These are phyloP conservation scores for Pichia sp. DNA, from an alignment of 1,139 yeast genomes.

Conservation along the genomic window DNA sequence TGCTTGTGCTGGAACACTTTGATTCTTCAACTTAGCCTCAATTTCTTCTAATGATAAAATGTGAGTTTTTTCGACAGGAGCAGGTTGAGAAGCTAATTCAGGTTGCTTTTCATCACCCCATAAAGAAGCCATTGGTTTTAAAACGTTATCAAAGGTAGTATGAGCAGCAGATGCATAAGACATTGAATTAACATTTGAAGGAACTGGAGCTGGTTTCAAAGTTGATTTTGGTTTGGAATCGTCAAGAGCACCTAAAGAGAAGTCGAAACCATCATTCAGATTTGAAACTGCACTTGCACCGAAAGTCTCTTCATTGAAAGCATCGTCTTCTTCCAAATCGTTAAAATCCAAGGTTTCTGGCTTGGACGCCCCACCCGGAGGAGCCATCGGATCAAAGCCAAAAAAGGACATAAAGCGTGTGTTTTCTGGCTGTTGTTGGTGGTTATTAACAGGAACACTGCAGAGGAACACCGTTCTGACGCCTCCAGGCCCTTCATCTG, in stretches of 20 bases:
- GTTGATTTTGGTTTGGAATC: constrained; percentile 12
- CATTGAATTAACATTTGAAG: constrained; percentile 14
- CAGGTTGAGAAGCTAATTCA: constrained; percentile 17
- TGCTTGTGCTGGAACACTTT: constrained; percentile 13
- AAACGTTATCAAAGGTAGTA: constrained; percentile 33
- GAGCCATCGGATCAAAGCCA: constrained; percentile 45
- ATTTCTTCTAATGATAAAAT: constrained; percentile 68
- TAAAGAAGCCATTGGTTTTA: constrained; percentile 62
- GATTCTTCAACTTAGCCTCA: constrained; percentile 55
- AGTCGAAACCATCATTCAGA: constrained; percentile 69
- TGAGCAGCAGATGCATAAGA: constrained; percentile 57
- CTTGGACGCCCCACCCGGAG: constrained; percentile 28
- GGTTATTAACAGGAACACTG: too few relatives aligned
- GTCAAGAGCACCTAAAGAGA: constrained; percentile 38
- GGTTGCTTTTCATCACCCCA: constrained; percentile 41
- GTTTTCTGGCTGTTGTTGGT: neutral
- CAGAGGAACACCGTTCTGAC: too few relatives aligned
- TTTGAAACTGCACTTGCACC: constrained; percentile 48
- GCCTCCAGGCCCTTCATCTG: too few relatives aligned
- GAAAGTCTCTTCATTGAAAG: constrained; percentile 82
- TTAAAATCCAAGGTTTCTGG: constrained; percentile 59
- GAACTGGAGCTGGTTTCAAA: constrained; percentile 22
- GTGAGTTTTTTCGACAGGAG: constrained; percentile 23
- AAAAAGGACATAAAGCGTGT: constrained; percentile 46
- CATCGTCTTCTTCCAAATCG: constrained; percentile 75